A percentile compares a stretch with the other conserved stretches of the same genome.
Evolutionary conservation across 2,329 filamentous ascomycete genomes (phyloP).

Genomic region (Laburnicola sp.): DNA sequence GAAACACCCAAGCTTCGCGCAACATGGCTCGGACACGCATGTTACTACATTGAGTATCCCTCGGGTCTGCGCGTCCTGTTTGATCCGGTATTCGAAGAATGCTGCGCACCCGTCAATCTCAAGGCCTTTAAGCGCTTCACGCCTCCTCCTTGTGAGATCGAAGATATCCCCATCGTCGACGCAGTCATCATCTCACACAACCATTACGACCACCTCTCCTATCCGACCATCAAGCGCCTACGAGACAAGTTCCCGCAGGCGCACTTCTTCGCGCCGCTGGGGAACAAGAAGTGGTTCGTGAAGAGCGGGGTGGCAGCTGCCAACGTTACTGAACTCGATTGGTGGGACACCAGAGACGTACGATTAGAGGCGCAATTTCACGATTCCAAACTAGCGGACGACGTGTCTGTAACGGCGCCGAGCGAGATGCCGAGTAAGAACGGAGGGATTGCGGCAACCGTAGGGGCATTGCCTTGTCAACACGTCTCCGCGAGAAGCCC

Average conservation of each 20-base stretch:
- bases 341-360: conserved; percentile 88
- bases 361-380: conserved; percentile 54
- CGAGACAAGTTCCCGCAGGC: conserved; percentile 71
- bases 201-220: conserved; percentile 89
- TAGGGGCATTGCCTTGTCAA: conserved; percentile 82
- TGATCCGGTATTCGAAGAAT: conserved; percentile 88
- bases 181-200: conserved; percentile 80
- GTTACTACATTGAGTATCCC: conserved; percentile 89
- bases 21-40: conserved; percentile 94
- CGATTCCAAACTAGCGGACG: conserved; percentile 6
- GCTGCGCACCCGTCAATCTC: conserved; percentile 75
- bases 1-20: conserved; percentile 67
- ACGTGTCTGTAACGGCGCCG: conserved; percentile 8
- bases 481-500: conserved; percentile 71
- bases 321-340: conserved; percentile 86
- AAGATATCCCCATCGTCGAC: conserved; percentile 76
- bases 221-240: conserved; percentile 72
- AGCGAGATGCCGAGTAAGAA: conserved; percentile 1
- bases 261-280: conserved; percentile 86
- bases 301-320: conserved; percentile 60
- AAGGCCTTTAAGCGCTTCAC: conserved; percentile 78
- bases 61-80: conserved; percentile 84
- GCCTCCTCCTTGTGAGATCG: conserved; percentile 71
- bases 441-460: conserved; percentile 63
- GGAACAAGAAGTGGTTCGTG: conserved; percentile 80